phyloP scores from a whole-genome alignment of 208 protist species.

The Trypanosoma grayi region DNA sequence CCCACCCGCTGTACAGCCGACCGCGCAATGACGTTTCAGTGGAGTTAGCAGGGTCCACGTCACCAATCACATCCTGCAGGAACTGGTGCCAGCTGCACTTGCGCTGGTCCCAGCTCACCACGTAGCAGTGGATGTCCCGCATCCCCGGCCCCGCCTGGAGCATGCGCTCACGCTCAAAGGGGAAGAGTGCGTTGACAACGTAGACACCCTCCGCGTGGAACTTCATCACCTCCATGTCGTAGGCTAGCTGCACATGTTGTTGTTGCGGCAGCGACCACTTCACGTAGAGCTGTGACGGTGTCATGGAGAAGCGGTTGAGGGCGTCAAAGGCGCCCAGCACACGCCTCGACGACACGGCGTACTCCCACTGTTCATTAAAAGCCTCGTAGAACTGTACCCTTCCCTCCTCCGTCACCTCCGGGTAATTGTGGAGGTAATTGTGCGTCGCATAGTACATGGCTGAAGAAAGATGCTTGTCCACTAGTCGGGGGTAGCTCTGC shows the following conservation, averaged over 20 bases:
- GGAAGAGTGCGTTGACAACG: slow-evolving; percentile 33
- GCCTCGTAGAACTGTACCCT: slow-evolving; percentile 16
- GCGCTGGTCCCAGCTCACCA: slow-evolving; percentile 49
- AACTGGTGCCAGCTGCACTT: slow-evolving; percentile 54
- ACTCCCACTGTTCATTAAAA: slow-evolving; percentile 36
- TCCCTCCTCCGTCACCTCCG: slow-evolving; percentile 26
- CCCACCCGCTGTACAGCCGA: slow-evolving; percentile 37
- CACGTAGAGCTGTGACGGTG: slow-evolving; percentile 40
- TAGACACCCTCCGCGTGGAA: slow-evolving; percentile 30
- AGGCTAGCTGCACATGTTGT: slow-evolving; percentile 26
- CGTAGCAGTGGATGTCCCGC: slow-evolving; percentile 27
- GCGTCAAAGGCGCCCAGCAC: slow-evolving; percentile 40
- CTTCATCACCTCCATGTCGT: slow-evolving; percentile 30
- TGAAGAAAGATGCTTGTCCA: slow-evolving; percentile 34
- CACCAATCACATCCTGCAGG: slow-evolving; percentile 49
- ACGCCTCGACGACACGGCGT: slow-evolving; percentile 20
- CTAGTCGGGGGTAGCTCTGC: slow-evolving; percentile 12
- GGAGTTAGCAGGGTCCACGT: slow-evolving; percentile 37
- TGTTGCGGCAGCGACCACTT: slow-evolving; percentile 24
- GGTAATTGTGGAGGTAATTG: neutral
- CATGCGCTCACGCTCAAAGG: slow-evolving; percentile 32
- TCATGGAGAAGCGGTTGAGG: slow-evolving; percentile 24
- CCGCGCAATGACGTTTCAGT: slow-evolving; percentile 40
- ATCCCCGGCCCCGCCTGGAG: slow-evolving; percentile 1
- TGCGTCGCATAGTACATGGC: slow-evolving; percentile 23